Conservation (phyloP, 2,329 filamentous ascomycete genomes). For the Phialophora expanda region DNA sequence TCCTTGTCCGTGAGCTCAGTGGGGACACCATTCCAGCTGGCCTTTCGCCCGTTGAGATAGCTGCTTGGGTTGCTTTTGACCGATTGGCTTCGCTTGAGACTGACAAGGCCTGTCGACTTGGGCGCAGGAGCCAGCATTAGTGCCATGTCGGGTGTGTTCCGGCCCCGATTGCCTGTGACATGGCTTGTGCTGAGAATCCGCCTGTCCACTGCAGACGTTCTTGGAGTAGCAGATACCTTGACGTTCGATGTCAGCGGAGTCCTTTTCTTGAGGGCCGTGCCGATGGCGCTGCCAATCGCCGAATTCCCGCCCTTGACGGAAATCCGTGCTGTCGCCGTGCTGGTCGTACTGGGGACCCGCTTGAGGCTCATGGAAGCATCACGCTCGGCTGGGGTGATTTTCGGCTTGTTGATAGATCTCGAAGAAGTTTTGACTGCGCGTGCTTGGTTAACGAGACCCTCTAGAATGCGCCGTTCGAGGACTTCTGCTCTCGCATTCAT, state of each 20-base stretch:
- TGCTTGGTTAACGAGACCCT: conserved; percentile 95
- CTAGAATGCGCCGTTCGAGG: conserved; percentile 88
- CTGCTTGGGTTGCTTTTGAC: conserved; percentile 66
- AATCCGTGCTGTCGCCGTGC: conserved; percentile 48
- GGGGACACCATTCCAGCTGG: conserved; percentile 66
- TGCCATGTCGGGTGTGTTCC: conserved; percentile 51
- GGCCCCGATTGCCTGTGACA: conserved; percentile 72
- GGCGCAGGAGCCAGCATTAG: conserved; percentile 41
- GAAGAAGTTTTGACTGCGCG: conserved; percentile 67
- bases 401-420: conserved; percentile 44
- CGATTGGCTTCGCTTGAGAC: conserved; percentile 77
- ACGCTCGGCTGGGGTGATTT: conserved; percentile 33
- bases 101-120: conserved; percentile 53
- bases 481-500: conserved; percentile 91
- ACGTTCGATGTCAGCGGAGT: conserved; percentile 49
- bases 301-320: conserved; percentile 45
- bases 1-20: conserved; percentile 60
- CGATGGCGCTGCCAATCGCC: conserved; percentile 44
- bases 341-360: conserved; percentile 55
- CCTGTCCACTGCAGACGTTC: conserved; percentile 60
- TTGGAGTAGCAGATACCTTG: conserved; percentile 53
- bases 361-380: conserved; percentile 59
- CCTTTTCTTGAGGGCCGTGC: conserved; percentile 59
- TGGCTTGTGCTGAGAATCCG: conserved; percentile 90
- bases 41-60: conserved; percentile 63